Evolutionary conservation across 345 rosid genomes (phyloP).

Genomic region (Angophora floribunda): DNA sequence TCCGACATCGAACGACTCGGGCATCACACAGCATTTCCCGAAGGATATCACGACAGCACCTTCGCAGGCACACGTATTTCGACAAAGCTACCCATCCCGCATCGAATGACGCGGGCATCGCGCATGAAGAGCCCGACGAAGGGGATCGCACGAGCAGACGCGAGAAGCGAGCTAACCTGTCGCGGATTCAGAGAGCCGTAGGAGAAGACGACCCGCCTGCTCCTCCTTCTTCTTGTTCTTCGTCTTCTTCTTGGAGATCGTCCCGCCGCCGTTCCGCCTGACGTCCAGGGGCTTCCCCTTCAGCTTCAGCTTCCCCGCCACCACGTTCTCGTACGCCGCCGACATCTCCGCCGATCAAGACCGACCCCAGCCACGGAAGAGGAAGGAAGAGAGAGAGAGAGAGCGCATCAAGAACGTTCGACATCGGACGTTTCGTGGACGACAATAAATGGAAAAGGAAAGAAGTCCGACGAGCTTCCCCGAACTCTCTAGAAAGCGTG

Average conservation of each 20-base stretch:
- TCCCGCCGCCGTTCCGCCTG: background rate
- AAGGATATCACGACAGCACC: background rate
- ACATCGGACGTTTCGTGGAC: background rate
- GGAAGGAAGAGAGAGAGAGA: background rate
- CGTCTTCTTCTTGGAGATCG: background rate
- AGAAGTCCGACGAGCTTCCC: background rate
- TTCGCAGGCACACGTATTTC: rapidly evolving
- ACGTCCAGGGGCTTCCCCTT: slow-evolving; percentile 7
- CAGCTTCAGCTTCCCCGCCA: slow-evolving; percentile 13
- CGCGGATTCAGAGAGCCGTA: background rate
- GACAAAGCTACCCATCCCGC: background rate
- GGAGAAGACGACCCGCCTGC: background rate
- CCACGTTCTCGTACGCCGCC: slow-evolving; percentile 11
- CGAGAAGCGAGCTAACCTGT: slow-evolving; percentile 1
- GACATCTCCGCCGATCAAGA: background rate
- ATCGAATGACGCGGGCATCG: background rate
- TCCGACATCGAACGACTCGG: background rate
- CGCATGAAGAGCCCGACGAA: background rate
- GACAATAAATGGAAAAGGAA: background rate
- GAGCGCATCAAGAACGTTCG: background rate
- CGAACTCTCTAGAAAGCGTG: background rate
- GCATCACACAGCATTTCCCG: too few species aligned
- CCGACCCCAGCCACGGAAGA: background rate
- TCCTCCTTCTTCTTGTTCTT: slow-evolving; percentile 11
- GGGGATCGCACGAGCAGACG: background rate